Conservation (phyloP, 2,329 filamentous ascomycete species). For the Venturia pyrina region DNA sequence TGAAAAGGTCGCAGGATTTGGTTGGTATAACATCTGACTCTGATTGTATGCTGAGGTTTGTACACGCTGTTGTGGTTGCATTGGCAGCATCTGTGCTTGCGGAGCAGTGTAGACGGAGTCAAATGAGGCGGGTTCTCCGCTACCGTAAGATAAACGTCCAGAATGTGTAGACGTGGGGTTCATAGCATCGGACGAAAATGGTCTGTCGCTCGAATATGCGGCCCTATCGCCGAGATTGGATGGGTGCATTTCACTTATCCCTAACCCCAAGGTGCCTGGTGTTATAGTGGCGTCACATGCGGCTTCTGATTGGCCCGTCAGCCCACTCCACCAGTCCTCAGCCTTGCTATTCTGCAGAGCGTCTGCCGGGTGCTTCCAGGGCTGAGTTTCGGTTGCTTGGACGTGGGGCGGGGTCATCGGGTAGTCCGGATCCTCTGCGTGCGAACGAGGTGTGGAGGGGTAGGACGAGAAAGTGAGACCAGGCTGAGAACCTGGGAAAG, state of each 20-base stretch:
- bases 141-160: background rate
- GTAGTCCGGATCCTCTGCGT: conserved; percentile 12
- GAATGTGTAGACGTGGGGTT: background rate
- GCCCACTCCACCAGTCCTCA: conserved; percentile 8
- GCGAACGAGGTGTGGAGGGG: conserved; percentile 1
- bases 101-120: background rate
- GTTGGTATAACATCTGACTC: background rate
- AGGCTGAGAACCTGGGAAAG: conserved; percentile 1
- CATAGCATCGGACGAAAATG: background rate
- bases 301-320: background rate
- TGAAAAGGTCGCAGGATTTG: background rate
- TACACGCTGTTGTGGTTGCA: background rate
- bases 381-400: conserved; percentile 5
- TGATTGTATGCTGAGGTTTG: background rate
- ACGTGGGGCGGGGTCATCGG: conserved; percentile 13
- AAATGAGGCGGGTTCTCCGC: background rate
- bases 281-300: background rate
- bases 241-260: background rate
- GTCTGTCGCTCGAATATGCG: background rate
- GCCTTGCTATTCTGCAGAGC: conserved; percentile 6
- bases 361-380: background rate
- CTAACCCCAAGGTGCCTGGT: background rate
- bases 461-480: background rate
- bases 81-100: background rate
- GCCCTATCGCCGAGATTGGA: background rate